Conservation (phyloP, 208 protist species). For the Phytomonas sp. region DNA sequence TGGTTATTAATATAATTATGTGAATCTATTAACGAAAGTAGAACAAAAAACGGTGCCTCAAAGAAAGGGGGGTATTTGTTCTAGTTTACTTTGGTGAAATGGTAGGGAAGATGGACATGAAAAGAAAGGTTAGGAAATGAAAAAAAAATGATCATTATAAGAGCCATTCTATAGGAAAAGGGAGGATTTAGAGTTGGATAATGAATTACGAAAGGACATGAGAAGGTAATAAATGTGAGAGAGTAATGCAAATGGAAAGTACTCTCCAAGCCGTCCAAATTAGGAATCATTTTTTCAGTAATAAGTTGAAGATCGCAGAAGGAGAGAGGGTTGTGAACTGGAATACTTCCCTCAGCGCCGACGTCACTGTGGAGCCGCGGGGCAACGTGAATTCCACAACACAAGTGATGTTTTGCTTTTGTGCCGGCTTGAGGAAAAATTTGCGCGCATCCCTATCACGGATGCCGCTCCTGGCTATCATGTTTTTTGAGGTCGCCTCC, state of each 20-base stretch:
- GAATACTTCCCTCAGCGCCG: conserved; percentile 62
- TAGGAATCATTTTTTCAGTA: conserved; percentile 7
- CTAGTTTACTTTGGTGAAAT: no score
- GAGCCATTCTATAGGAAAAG: no score
- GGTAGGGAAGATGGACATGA: no score
- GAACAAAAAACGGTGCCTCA: no score
- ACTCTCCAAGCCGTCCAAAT: background rate
- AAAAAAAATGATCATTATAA: no score
- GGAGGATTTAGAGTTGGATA: no score
- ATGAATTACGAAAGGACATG: no score
- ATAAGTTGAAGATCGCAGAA: conserved; percentile 38
- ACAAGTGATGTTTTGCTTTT: conserved; percentile 57
- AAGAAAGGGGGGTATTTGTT: no score
- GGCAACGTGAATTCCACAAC: conserved; percentile 56
- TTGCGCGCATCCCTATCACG: conserved; percentile 37
- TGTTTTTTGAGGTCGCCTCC: conserved; percentile 31
- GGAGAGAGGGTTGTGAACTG: conserved; percentile 63
- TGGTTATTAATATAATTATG: background rate
- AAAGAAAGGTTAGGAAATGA: no score
- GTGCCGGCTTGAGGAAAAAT: conserved; percentile 67
- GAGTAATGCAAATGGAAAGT: conserved; percentile 2
- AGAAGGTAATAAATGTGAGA: background rate
- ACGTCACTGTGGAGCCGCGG: conserved; percentile 52
- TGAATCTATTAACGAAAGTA: conserved; percentile 4
- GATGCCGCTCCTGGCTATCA: conserved; percentile 55